A percentile compares a stretch with the other conserved stretches of the same genome.
These are phyloP conservation scores for Phytophthora aleatoria DNA, from an alignment of 352 stramenopile species.

Conservation along the genomic window DNA sequence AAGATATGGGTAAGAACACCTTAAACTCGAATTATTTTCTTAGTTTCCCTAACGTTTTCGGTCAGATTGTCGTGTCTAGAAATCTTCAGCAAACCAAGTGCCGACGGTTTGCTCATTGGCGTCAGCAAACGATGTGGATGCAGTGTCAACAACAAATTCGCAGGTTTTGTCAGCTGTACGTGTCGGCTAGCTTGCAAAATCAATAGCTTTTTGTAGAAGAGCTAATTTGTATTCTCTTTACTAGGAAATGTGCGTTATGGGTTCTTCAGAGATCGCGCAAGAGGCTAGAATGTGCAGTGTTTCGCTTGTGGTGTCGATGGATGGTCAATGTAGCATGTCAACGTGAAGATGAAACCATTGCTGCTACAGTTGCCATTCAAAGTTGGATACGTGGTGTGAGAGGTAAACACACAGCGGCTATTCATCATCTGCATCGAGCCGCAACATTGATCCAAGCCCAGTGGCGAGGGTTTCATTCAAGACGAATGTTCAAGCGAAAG, in stretches of 20 bases:
- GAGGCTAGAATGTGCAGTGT: conserved; percentile 28
- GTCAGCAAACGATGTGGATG: conserved; percentile 13
- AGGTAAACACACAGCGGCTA: conserved; percentile 28
- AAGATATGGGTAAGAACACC: conserved; percentile 43
- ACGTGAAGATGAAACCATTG: conserved; percentile 43
- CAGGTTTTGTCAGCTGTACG: conserved; percentile 59
- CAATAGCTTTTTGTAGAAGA: background rate
- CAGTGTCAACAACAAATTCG: conserved; percentile 33
- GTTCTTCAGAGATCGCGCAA: conserved; percentile 44
- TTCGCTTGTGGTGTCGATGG: conserved; percentile 46
- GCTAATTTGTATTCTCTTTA: background rate
- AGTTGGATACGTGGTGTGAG: conserved; percentile 48
- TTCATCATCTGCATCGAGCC: conserved; percentile 33
- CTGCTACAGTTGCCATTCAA: conserved; percentile 54
- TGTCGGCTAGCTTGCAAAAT: background rate
- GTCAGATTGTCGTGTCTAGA: conserved; percentile 26
- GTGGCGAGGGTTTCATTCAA: conserved; percentile 61
- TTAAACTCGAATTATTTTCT: background rate
- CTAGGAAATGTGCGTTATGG: conserved; percentile 54
- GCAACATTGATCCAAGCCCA: conserved; percentile 43
- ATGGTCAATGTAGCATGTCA: conserved; percentile 22
- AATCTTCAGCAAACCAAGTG: conserved; percentile 5
- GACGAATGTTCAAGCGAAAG: conserved; percentile 45
- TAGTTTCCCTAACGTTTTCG: background rate
- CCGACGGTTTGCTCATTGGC: conserved; percentile 38